Evolutionary conservation across 2,329 filamentous ascomycete species (phyloP).

Genomic region (Lasiodiplodia citricola): DNA sequence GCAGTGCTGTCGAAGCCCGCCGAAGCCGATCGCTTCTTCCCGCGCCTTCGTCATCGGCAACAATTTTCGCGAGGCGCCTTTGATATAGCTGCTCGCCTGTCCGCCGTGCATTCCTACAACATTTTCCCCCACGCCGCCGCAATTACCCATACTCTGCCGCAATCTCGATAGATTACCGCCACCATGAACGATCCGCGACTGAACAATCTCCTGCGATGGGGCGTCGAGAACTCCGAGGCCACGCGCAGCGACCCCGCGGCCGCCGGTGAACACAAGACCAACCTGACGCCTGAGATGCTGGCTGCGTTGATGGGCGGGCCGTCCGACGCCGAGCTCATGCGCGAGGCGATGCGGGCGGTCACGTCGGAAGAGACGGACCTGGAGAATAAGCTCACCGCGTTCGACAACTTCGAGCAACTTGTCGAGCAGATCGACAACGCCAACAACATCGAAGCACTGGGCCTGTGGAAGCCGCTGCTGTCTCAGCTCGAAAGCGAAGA

Average conservation of each 20-base stretch:
- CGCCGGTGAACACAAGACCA: conserved; percentile 38
- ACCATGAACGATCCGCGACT: conserved; percentile 65
- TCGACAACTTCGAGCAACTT: conserved; percentile 94
- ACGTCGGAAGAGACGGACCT: conserved; percentile 67
- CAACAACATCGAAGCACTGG: conserved; percentile 83
- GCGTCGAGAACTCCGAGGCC: conserved; percentile 66
- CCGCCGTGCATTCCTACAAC: neutral
- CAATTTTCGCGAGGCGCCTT: conserved; percentile 15
- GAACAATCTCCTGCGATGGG: conserved; percentile 82
- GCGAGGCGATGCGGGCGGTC: conserved; percentile 78
- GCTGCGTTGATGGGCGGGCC: conserved; percentile 80
- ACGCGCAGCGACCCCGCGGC: conserved; percentile 43
- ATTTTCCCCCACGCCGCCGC: neutral
- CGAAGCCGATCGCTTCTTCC: conserved; percentile 28
- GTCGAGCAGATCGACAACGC: conserved; percentile 95
- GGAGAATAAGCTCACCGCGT: conserved; percentile 79
- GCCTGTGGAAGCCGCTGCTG: conserved; percentile 82
- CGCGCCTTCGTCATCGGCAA: conserved; percentile 27
- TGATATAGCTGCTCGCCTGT: conserved; percentile 19
- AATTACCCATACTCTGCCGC: neutral
- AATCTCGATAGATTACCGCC: conserved; percentile 22
- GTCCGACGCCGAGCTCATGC: conserved; percentile 92
- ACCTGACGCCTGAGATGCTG: conserved; percentile 72
- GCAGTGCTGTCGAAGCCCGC: conserved; percentile 30
- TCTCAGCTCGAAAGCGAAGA: conserved; percentile 71